Evolutionary conservation across 1,139 yeast species (phyloP), one percentile per base, ranked within the genome.

Genomic region (Hansenula sp.): DNA sequence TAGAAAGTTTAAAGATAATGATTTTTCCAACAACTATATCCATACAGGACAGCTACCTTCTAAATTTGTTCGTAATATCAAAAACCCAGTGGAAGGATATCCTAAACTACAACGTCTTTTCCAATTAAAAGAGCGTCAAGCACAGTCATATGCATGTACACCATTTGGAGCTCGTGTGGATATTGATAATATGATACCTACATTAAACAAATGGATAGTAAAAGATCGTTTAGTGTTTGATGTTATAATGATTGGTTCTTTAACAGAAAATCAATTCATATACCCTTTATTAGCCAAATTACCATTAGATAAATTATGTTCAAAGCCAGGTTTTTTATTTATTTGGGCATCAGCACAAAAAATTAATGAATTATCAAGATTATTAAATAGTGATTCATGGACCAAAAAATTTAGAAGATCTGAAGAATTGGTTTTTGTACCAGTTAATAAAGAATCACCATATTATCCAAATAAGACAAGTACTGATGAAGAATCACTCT

Each of bases 231-330:
- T 85, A 32, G 77, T 76, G 44, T 90, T 90, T 61, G 97, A 90
- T 58, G 95, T 89, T 11, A 83, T 90, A 11, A 85, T 90, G 95
- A 77, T 90, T 38, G 96, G 96, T 1, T 94, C 95, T 1, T 67
- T 92, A 44, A 73, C 82, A 2, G 89, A 83, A 46, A 80, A 80
- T 51, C 89, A 82, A 44, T 71, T 82, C 44, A 69, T 81, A 18
- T 70, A 77, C 34, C 82, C 85, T 1, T 53, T 80, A 3, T 65
- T 89, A 27, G 62, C 74, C 6, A 73, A 73, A 49, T 62, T 90
- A 41, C 96, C 96, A 0, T 68, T 90, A 14, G 81, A 79, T 47
- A 77, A 70, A 52, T 64, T 90, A 29, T 80, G 95, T 44, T 75
- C 95, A 1, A 82, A 82, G 46, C 97, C 97, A 0, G 95, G 96